Evolutionary conservation across 179 eudicot genomes (phyloP), one percentile per base, ranked within the genome.

Genomic region (Beta corolliflora): DNA sequence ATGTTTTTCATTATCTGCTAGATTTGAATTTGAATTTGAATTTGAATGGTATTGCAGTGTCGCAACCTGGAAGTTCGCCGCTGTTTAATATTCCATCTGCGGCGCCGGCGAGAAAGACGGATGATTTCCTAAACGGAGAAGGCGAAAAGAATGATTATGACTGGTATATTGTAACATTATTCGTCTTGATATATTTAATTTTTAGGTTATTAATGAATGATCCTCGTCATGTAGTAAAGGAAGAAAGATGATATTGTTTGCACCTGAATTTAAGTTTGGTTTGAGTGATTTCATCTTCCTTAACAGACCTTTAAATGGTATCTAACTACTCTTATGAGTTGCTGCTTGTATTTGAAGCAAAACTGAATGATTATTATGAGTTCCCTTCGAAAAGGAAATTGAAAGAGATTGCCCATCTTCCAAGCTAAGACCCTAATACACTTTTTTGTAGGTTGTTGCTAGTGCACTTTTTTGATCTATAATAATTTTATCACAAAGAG

Each of bases 61-160:
- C 86, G 11, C 91, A 77, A 78, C 88, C 86, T 3, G 97, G 98
- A 50, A 85, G 86, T 83, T 90, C 98, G 64, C 97, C 92, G 9
- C 83, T 92, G 68, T 94, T 89, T 78, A 87, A 87, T 78, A 86
- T 92, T 78, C 55, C 90, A 45, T 78, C 97, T 6, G 85, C 92
- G 41, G 83, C 88, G 36, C 89, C 93, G 50, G 89, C 91, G 10
- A 82, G 92, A 76, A 93, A 89, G 84, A 84, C 88, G n/a, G 97
- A 96, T 81, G 98, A 96, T 67, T 93, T 96, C 79, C 89, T 96
- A 36, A 96, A 94, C 82, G 89, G 97, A 5, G 98, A 96, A 36
- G 91, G 92, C 71, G 98, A 92, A 77, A 96, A 94, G 81, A 96
- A 94, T 82, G 99, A 96, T 74, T 96, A 94, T 84, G 97, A 92